Evolutionary conservation across 2,329 filamentous ascomycete species (phyloP).

Genomic region (Tolypocladium paradoxum): DNA sequence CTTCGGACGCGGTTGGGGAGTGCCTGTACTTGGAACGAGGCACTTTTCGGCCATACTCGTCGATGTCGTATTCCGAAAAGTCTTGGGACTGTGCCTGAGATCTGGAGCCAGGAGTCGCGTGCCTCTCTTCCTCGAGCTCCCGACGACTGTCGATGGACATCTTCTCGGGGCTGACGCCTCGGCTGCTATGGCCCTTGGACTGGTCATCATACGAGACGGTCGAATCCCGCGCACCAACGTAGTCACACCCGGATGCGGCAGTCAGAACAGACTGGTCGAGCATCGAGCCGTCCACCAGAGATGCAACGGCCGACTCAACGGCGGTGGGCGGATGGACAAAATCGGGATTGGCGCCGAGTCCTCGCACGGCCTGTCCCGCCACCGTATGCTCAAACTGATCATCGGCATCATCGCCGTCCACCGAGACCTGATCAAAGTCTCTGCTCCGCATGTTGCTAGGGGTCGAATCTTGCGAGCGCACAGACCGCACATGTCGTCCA

Average conservation of each 20-base stretch:
- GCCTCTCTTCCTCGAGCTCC: conserved; percentile 27
- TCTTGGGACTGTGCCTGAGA: conserved; percentile 32
- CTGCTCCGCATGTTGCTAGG: conserved; percentile 33
- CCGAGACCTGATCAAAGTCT: conserved; percentile 41
- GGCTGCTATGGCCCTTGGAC: conserved; percentile 18
- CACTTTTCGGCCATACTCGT: conserved; percentile 47
- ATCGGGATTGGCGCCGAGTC: conserved; percentile 62
- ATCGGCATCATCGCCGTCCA: conserved; percentile 45
- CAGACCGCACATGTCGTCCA: conserved; percentile 20
- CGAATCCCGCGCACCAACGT: conserved; percentile 26
- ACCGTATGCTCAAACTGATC: conserved; percentile 49
- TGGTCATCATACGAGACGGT: conserved; percentile 22
- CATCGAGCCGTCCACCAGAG: conserved; percentile 66
- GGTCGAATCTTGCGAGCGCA: conserved; percentile 21
- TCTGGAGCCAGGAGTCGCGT: conserved; percentile 26
- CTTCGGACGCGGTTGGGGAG: conserved; percentile 46
- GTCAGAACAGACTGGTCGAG: conserved; percentile 60
- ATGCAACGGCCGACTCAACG: conserved; percentile 85
- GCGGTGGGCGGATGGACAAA: conserved; percentile 62
- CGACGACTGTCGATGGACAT: conserved; percentile 27
- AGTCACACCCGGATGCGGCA: conserved; percentile 40
- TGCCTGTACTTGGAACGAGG: conserved; percentile 31
- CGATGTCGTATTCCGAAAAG: conserved; percentile 45
- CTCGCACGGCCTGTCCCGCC: conserved; percentile 59
- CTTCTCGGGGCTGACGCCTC: conserved; percentile 30